Conservation (phyloP, 2,329 filamentous ascomycete species). For the Arthrobotrys megalospora region DNA sequence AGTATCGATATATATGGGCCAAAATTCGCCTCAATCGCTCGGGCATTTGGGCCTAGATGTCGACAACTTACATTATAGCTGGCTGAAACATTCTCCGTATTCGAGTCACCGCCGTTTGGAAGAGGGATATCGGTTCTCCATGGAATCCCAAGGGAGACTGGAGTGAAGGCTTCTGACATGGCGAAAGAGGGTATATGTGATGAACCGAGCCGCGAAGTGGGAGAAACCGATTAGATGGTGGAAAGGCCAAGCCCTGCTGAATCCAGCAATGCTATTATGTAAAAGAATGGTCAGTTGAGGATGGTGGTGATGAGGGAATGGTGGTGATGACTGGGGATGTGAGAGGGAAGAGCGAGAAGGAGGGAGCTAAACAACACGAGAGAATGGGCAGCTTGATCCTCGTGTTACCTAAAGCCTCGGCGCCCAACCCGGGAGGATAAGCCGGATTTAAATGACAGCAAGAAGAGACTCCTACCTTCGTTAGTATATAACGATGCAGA, state of each 20-base stretch:
- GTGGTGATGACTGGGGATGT: slow-evolving; percentile 1
- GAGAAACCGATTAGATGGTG: slow-evolving; percentile 14
- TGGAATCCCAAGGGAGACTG: slow-evolving; percentile 51
- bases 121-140: slow-evolving; percentile 53
- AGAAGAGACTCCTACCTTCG: slow-evolving; percentile 18
- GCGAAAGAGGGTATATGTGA: background rate
- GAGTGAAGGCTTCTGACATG: slow-evolving; percentile 42
- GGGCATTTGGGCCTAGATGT: background rate
- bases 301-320: background rate
- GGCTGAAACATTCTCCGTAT: slow-evolving; percentile 47
- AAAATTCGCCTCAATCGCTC: slow-evolving; percentile 11
- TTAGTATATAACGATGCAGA: slow-evolving; percentile 11
- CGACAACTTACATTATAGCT: slow-evolving; percentile 54
- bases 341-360: slow-evolving; percentile 8
- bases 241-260: slow-evolving; percentile 16
- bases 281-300: slow-evolving; percentile 34
- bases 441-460: slow-evolving; percentile 47
- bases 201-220: slow-evolving; percentile 2
- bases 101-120: slow-evolving; percentile 53
- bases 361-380: slow-evolving; percentile 38
- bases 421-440: slow-evolving; percentile 25
- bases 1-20: slow-evolving; percentile 2
- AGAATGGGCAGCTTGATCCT: slow-evolving; percentile 19
- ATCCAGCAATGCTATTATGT: slow-evolving; percentile 53
- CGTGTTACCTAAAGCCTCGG: slow-evolving; percentile 52